Percentiles rank a stretch among this genome's conserved stretches.
Conservation (phyloP, 805 yeast species). For the Sugiyamaella boreocaroliniensis region DNA sequence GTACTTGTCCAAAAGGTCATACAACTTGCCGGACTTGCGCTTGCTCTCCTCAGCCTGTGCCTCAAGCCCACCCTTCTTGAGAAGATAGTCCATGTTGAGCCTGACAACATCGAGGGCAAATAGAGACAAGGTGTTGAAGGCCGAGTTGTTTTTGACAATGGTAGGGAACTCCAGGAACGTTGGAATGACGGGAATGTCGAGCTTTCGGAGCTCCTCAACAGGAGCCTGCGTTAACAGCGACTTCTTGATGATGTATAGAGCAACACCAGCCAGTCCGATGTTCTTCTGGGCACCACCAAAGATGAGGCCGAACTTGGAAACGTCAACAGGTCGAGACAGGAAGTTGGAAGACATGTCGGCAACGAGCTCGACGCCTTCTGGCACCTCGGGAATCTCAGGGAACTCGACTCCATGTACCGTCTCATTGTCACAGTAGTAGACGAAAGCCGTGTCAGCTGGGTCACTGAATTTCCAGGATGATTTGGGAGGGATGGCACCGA, state of each 20-base stretch:
- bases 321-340: conserved; percentile 72
- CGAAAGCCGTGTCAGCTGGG: conserved; percentile 66
- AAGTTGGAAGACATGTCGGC: conserved; percentile 95
- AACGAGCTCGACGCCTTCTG: conserved; percentile 69
- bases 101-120: conserved; percentile 83
- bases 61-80: conserved; percentile 65
- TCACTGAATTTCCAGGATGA: conserved; percentile 55
- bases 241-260: conserved; percentile 85
- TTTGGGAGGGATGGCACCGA: conserved; percentile 58
- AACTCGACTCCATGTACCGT: conserved; percentile 95
- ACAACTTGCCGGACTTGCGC: conserved; percentile 57
- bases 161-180: conserved; percentile 84
- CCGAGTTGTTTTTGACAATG: conserved; percentile 80
- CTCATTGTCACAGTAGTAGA: conserved; percentile 93
- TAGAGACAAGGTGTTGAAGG: conserved; percentile 93
- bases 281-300: conserved; percentile 99
- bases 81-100: conserved; percentile 60
- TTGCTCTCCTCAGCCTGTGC: conserved; percentile 52
- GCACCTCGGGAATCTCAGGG: conserved; percentile 47
- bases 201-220: conserved; percentile 50
- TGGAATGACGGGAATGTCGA: conserved; percentile 75
- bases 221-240: conserved; percentile 55
- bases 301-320: conserved; percentile 77
- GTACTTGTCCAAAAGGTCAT: conserved; percentile 56
- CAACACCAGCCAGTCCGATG: conserved; percentile 93